Conservation (phyloP, 2,329 filamentous ascomycete species). For the Phaeosphaeria sp. region DNA sequence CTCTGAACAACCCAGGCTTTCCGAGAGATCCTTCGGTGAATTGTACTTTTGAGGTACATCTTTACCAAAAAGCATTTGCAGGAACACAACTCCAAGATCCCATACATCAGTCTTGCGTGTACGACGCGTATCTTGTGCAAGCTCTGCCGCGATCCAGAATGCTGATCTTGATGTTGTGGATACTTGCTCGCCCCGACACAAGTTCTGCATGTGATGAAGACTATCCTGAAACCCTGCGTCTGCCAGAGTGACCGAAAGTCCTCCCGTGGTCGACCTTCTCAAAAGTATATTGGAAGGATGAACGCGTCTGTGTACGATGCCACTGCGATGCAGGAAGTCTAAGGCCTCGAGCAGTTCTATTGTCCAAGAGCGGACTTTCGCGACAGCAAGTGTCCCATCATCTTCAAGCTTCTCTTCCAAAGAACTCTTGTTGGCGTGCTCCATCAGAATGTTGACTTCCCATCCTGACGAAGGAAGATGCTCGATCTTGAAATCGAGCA, state of each 20-base stretch:
- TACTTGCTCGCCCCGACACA: conserved; percentile 57
- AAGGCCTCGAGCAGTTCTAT: conserved; percentile 88
- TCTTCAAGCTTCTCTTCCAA: conserved; percentile 82
- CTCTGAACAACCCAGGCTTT: conserved; percentile 73
- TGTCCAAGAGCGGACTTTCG: conserved; percentile 86
- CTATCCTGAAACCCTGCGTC: conserved; percentile 75
- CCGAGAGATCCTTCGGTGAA: conserved; percentile 77
- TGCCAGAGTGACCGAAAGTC: conserved; percentile 72
- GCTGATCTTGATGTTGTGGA: conserved; percentile 72
- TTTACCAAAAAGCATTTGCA: conserved; percentile 93
- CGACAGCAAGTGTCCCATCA: conserved; percentile 74
- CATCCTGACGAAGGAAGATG: conserved; percentile 61
- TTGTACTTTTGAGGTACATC: conserved; percentile 77
- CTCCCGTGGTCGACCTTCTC: conserved; percentile 71
- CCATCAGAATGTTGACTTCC: conserved; percentile 77
- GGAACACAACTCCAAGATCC: conserved; percentile 89
- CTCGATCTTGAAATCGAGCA: conserved; percentile 81
- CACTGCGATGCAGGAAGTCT: conserved; percentile 84
- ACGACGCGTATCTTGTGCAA: conserved; percentile 62
- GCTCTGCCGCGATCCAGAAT: conserved; percentile 84
- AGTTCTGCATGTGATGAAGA: conserved; percentile 67
- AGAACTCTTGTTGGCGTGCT: conserved; percentile 81
- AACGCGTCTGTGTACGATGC: conserved; percentile 82
- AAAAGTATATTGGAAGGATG: conserved; percentile 82
- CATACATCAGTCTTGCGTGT: conserved; percentile 88